A percentile compares a stretch with the other conserved stretches of the same genome.
phyloP scores from a whole-genome alignment of 805 yeast species.

The Pichia cabralensis region DNA sequence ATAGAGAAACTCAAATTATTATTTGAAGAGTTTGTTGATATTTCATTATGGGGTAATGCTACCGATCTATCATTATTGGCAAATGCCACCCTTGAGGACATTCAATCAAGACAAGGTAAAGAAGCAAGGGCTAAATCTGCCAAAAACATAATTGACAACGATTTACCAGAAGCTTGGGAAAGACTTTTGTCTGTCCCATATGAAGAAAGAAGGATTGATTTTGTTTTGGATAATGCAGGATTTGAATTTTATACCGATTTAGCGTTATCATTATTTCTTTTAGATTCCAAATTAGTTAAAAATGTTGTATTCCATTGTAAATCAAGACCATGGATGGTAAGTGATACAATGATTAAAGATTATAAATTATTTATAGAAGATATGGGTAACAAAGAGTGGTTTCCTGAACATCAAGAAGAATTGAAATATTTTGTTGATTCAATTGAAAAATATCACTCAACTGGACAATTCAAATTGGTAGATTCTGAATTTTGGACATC shows the following conservation, averaged over 20 bases:
- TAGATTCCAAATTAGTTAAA: constrained; percentile 59
- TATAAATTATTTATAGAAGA: constrained; percentile 48
- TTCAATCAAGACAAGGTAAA: constrained; percentile 84
- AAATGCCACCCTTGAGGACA: constrained; percentile 81
- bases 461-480: constrained; percentile 40
- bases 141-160: constrained; percentile 68
- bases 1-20: constrained; percentile 40
- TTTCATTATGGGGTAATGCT: constrained; percentile 97
- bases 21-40: constrained; percentile 76
- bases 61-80: constrained; percentile 87
- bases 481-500: constrained; percentile 84
- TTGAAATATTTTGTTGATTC: constrained; percentile 38
- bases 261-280: constrained; percentile 49
- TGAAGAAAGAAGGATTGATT: constrained; percentile 50
- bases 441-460: constrained; percentile 32
- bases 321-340: constrained; percentile 93
- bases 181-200: constrained; percentile 24
- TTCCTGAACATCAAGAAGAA: constrained; percentile 37
- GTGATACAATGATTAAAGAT: constrained; percentile 87
- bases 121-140: constrained; percentile 77
- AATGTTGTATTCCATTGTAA: constrained; percentile 78
- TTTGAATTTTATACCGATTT: constrained; percentile 90
- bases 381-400: constrained; percentile 40
- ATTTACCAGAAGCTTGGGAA: constrained; percentile 59
- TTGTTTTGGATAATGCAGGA: constrained; percentile 89